These are phyloP conservation scores for Mikania micrantha DNA, from an alignment of 129 eudicot species.

Conservation along the genomic window DNA sequence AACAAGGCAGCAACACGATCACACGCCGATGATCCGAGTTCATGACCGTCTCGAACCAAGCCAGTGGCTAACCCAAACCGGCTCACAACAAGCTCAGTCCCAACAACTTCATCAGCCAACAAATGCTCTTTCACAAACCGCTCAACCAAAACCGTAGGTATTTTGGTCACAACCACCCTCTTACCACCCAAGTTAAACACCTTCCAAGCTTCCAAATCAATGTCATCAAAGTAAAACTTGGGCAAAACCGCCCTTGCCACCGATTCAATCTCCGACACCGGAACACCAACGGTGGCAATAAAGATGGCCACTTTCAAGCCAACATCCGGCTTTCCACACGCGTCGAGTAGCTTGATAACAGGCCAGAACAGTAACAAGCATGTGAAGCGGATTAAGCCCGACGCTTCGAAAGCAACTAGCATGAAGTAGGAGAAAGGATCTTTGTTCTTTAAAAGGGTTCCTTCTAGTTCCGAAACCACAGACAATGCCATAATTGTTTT, in stretches of 20 bases:
- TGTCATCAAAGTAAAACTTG: conserved; percentile 73
- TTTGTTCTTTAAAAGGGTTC: conserved; percentile 57
- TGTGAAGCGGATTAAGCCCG: conserved; percentile 73
- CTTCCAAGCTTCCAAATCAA: conserved; percentile 77
- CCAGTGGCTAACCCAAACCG: conserved; percentile 82
- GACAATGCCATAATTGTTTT: conserved; percentile 36
- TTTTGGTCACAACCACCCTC: conserved; percentile 74
- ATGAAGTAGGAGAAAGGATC: conserved; percentile 84
- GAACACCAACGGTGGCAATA: conserved; percentile 71
- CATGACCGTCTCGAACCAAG: conserved; percentile 35
- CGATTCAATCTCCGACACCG: conserved; percentile 65
- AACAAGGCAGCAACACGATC: conserved; percentile 36
- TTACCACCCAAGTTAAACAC: conserved; percentile 52
- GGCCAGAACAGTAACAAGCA: conserved; percentile 64
- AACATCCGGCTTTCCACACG: conserved; percentile 28
- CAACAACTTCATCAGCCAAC: conserved; percentile 69
- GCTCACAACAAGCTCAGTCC: conserved; percentile 67
- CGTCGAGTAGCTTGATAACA: conserved; percentile 44
- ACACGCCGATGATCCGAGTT: conserved; percentile 21
- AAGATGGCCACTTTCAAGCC: conserved; percentile 63
- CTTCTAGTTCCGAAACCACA: conserved; percentile 77
- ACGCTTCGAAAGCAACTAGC: conserved; percentile 90
- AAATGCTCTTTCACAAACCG: conserved; percentile 86
- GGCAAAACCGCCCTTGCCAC: conserved; percentile 94
- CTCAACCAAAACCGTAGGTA: conserved; percentile 81